phyloP scores from a whole-genome alignment of 768 basidiomycete genomes.

The Peribolospora baueri region DNA sequence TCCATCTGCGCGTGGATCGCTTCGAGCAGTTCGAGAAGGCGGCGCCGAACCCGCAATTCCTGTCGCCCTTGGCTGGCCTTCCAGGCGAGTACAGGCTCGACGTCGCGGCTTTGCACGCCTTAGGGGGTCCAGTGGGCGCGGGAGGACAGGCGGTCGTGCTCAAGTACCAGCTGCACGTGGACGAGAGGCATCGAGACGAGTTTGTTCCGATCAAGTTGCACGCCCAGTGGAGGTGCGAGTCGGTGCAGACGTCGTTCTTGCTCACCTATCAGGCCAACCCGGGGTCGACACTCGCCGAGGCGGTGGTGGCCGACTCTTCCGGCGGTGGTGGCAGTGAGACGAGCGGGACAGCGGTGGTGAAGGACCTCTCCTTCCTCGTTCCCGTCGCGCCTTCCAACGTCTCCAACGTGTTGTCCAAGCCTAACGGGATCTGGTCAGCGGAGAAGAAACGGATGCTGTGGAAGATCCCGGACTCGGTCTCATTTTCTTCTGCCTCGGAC shows the following conservation, averaged over 20 bases:
- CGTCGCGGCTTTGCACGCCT: conserved; percentile 12
- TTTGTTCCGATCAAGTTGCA: conserved; percentile 19
- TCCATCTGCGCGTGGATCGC: conserved; percentile 18
- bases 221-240: conserved; percentile 21
- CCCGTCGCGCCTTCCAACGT: conserved; percentile 15
- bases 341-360: conserved; percentile 2
- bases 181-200: conserved; percentile 10
- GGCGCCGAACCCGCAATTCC: conserved; percentile 22
- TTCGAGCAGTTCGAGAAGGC: conserved; percentile 23
- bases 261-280: conserved; percentile 18
- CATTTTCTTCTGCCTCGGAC: neutral
- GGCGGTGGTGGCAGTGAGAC: conserved; percentile 5
- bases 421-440: conserved; percentile 18
- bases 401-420: conserved; percentile 23
- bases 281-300: conserved; percentile 1
- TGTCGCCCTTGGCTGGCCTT: conserved; percentile 15
- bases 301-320: conserved; percentile 7
- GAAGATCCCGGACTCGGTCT: conserved; percentile 11
- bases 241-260: conserved; percentile 20
- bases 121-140: neutral
- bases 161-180: conserved; percentile 22
- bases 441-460: conserved; percentile 16
- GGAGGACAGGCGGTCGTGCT: conserved; percentile 15
- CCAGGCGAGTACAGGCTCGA: conserved; percentile 21
- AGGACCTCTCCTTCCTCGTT: conserved; percentile 17